Evolutionary conservation across 139 green algal genomes (phyloP).

Genomic region (Chlorella sp.): DNA sequence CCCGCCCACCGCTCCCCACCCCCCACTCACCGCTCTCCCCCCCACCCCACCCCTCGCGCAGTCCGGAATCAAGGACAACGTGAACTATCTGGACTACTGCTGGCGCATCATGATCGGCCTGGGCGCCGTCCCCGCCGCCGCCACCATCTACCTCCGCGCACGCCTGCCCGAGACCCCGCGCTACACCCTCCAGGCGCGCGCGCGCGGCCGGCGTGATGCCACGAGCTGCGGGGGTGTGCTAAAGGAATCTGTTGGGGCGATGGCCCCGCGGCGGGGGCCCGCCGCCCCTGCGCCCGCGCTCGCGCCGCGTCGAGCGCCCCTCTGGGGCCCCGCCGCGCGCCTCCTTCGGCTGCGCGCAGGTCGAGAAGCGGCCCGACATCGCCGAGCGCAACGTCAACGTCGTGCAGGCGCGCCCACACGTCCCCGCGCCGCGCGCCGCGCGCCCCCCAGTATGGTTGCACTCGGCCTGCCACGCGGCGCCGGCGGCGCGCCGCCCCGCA

Average conservation of each 20-base stretch:
- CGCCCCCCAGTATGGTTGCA: no score
- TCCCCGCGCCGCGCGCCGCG: no score
- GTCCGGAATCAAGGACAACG: neutral
- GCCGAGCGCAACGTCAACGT: neutral
- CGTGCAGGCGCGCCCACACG: no score
- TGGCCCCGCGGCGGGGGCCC: neutral
- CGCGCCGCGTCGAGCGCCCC: neutral
- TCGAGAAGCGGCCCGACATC: neutral
- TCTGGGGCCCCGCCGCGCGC: neutral
- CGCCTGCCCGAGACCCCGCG: constrained; percentile 43
- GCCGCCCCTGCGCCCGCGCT: neutral
- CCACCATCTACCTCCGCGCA: constrained; percentile 51
- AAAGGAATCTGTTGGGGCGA: neutral
- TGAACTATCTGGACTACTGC: constrained; percentile 38
- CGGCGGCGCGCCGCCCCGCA: no score
- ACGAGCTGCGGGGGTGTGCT: neutral
- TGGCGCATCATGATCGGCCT: constrained; percentile 49
- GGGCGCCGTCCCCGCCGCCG: constrained; percentile 34
- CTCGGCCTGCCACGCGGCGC: no score
- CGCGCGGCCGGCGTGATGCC: neutral
- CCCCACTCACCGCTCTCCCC: no score
- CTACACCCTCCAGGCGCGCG: constrained; percentile 15
- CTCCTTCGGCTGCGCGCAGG: neutral
- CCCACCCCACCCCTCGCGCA: no score
- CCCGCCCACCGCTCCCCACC: no score